These are phyloP conservation scores for Pseudotulostoma volvatum DNA, from an alignment of 495 filamentous ascomycete species.

Conservation along the genomic window DNA sequence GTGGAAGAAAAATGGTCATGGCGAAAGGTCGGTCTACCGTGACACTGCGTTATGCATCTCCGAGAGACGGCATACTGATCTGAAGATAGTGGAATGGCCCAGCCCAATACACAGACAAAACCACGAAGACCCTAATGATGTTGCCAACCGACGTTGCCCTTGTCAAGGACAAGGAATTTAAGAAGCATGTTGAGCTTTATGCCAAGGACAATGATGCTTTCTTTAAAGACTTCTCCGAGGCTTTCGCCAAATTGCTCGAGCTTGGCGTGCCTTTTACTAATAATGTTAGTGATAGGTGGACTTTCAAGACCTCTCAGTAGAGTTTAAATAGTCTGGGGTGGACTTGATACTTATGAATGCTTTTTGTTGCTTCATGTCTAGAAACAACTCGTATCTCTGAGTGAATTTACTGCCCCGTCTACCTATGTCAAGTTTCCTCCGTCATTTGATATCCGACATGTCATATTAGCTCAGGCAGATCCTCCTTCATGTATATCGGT, in stretches of 20 bases:
- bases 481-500: too few species aligned
- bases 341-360: too few species aligned
- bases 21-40: constrained; percentile 36
- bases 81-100: constrained; percentile 62
- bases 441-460: too few species aligned
- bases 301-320: constrained; percentile 55
- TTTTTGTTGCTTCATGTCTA: too few species aligned
- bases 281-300: constrained; percentile 47
- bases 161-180: constrained; percentile 78
- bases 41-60: not conserved
- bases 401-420: too few species aligned
- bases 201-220: constrained; percentile 82
- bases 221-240: constrained; percentile 83
- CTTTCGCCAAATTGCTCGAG: constrained; percentile 72
- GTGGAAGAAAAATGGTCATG: constrained; percentile 82
- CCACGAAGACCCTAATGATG: constrained; percentile 88
- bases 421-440: too few species aligned
- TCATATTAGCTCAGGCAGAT: too few species aligned
- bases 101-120: constrained; percentile 67
- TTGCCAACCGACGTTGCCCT: constrained; percentile 81
- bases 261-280: constrained; percentile 79
- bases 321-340: too few species aligned
- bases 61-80: not conserved
- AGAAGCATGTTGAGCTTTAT: constrained; percentile 71
- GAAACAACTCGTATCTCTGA: too few species aligned